A percentile compares a stretch with the other conserved stretches of the same genome.
These are phyloP conservation scores for Lasiodiplodia hormozganensis DNA, from an alignment of 2,329 filamentous ascomycete genomes.

Conservation along the genomic window DNA sequence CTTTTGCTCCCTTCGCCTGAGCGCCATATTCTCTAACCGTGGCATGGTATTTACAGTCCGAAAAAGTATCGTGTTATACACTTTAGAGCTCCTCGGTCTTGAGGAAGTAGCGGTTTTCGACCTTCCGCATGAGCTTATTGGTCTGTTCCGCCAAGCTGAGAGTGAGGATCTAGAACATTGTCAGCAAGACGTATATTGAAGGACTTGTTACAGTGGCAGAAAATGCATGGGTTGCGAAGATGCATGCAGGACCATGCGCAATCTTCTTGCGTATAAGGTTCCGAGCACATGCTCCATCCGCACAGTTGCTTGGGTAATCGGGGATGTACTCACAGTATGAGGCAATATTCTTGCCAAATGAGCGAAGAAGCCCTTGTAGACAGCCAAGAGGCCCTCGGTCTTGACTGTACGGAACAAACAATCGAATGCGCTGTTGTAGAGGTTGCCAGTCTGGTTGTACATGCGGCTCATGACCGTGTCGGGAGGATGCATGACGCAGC, in stretches of 20 bases:
- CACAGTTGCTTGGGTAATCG: background rate
- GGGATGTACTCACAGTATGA: constrained; percentile 69
- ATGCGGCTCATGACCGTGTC: constrained; percentile 98
- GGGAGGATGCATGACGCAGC: constrained; percentile 97
- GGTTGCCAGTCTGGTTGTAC: constrained; percentile 97
- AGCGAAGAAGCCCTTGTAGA: constrained; percentile 98
- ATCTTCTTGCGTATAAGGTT: background rate
- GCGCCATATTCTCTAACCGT: constrained; percentile 1
- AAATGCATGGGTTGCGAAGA: background rate
- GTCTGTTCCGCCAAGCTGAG: constrained; percentile 95
- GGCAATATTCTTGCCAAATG: constrained; percentile 93
- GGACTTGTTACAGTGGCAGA: background rate
- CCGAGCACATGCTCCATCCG: background rate
- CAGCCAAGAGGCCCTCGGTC: constrained; percentile 88
- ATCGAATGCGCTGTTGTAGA: constrained; percentile 94
- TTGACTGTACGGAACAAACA: constrained; percentile 89
- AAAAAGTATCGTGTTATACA: constrained; percentile 43
- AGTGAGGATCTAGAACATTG: constrained; percentile 71
- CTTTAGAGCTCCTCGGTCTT: constrained; percentile 52
- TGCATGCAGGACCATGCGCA: background rate
- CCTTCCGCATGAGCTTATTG: constrained; percentile 84
- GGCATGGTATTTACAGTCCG: constrained; percentile 11
- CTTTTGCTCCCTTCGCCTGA: background rate
- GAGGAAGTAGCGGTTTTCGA: constrained; percentile 70
- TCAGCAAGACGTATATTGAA: background rate